Conservation (phyloP, 257 asterid genomes). For the Scutellaria galericulata region DNA sequence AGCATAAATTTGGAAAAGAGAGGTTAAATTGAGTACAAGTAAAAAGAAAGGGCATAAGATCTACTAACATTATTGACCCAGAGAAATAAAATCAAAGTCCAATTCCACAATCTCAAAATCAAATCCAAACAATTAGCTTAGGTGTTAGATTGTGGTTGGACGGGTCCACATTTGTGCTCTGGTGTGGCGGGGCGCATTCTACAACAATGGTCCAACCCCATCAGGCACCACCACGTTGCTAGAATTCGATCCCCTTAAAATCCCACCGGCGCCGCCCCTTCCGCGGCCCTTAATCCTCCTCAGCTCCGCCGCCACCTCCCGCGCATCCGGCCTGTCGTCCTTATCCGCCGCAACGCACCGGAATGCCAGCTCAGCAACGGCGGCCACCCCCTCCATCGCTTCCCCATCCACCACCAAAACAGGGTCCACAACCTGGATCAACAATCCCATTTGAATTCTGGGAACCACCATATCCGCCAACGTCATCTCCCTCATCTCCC, state of each 20-base stretch:
- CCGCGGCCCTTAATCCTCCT: constrained; percentile 64
- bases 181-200: no score
- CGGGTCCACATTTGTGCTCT: no score
- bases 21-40: background rate
- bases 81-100: constrained; percentile 25
- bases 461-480: constrained; percentile 90
- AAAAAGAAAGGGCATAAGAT: constrained; percentile 13
- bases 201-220: constrained; percentile 32
- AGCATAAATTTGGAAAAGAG: background rate
- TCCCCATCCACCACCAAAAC: constrained; percentile 65
- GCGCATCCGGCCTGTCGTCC: constrained; percentile 87
- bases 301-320: constrained; percentile 79
- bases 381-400: constrained; percentile 67
- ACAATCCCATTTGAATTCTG: constrained; percentile 88
- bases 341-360: constrained; percentile 83
- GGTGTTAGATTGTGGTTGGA: no score
- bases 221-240: constrained; percentile 77
- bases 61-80: constrained; percentile 34
- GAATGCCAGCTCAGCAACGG: constrained; percentile 88
- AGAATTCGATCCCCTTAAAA: constrained; percentile 61
- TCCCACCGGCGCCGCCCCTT: constrained; percentile 46
- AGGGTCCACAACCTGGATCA: constrained; percentile 85
- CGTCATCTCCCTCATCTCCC: constrained; percentile 88
- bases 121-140: constrained; percentile 38
- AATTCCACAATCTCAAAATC: no score